A percentile compares a stretch with the other conserved stretches of the same genome.
These are phyloP conservation scores for Paramyrothecium roridum DNA, from an alignment of 2,329 filamentous ascomycete species.

Conservation along the genomic window DNA sequence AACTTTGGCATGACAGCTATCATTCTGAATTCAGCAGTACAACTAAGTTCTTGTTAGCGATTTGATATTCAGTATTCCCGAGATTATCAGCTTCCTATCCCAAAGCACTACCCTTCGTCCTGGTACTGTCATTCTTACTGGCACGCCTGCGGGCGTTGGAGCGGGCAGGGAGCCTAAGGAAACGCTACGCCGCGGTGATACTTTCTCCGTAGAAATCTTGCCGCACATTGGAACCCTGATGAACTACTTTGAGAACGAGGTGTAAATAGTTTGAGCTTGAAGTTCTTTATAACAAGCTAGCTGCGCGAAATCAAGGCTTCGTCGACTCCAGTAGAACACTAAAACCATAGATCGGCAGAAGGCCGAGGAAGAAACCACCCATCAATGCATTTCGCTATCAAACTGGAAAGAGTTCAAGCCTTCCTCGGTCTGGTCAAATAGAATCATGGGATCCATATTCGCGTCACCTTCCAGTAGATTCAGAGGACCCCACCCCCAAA, in stretches of 20 bases:
- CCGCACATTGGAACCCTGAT: constrained; percentile 38
- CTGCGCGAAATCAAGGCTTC: neutral
- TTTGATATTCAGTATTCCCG: constrained; percentile 59
- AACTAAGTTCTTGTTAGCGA: constrained; percentile 33
- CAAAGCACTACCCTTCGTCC: constrained; percentile 59
- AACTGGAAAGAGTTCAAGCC: neutral
- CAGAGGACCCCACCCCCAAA: neutral
- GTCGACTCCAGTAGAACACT: neutral
- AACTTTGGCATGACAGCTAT: neutral
- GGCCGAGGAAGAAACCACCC: neutral
- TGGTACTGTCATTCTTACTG: constrained; percentile 64
- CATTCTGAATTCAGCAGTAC: neutral
- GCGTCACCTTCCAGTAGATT: neutral
- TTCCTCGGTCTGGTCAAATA: neutral
- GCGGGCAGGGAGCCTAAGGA: constrained; percentile 65
- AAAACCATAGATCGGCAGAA: neutral
- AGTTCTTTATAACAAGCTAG: neutral
- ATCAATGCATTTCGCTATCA: neutral
- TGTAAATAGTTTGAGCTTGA: constrained; percentile 7
- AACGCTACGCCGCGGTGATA: constrained; percentile 66
- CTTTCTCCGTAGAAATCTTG: constrained; percentile 40
- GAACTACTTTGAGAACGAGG: constrained; percentile 25
- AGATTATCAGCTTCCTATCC: constrained; percentile 57
- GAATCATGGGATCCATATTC: neutral
- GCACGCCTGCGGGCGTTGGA: constrained; percentile 67